Evolutionary conservation across 345 rosid genomes (phyloP), one percentile per base, ranked within the genome.

Genomic region (Linum usitatissimum): DNA sequence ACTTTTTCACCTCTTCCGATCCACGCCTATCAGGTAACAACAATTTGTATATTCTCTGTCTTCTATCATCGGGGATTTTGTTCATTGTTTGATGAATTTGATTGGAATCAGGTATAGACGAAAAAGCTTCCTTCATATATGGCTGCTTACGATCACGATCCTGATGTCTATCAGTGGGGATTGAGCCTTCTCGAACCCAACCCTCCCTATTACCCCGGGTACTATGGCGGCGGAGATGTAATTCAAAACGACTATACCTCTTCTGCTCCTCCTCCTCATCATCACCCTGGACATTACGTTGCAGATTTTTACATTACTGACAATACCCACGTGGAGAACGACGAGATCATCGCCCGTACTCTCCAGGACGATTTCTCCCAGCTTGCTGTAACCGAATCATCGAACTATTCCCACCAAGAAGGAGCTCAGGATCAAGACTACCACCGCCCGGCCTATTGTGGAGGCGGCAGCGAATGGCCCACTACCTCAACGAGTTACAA

Each of bases 341-440:
- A 93, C 78, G 95, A 86, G 85, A 78, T 82, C 55, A 90, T 90
- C 70, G 97, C 96, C 1, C 83, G 84, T 40, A 73, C 87, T 42
- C 82, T 93, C 65, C 94, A 93, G 73, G 97, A 90, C 59, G 96
- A 93, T 55, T 90, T 87, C 73, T 86, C 86, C 10, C 90, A 82
- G 73, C 79, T 93, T 18, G 83, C 83, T 38, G 63, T 93, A 59
- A 68, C 79, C 21, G 97, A 87, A 70, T 70, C 67, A 19, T 68
- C 80, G 53, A 66, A 64, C 34, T 77, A 76, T 67, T 68, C 78
- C 7, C 70, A 65, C 62, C 30, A 12, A 18, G 59, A 55, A 28
- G 30, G 14, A 18, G 62, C 57, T 14, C 67, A 62, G 15, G 79
- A 79, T 23, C 28, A 23, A n/a, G 77, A 75, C 55, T 71, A 78